Percentiles rank a stretch among this genome's conserved stretches.
phyloP scores from a whole-genome alignment of 805 yeast genomes.

The Tetrapisispora iriomotensis region DNA sequence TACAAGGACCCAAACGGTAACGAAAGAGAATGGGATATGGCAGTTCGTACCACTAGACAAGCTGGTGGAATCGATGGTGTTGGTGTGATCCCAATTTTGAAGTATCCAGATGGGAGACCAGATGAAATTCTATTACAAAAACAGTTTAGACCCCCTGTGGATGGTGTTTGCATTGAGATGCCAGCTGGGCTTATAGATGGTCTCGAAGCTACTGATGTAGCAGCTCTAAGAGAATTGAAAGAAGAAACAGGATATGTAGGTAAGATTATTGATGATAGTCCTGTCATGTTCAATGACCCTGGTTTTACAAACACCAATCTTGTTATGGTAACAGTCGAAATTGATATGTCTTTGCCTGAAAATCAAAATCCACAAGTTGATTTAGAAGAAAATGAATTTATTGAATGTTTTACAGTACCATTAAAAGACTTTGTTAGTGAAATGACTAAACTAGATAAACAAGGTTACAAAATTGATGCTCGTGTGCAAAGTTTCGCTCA shows the following conservation, averaged over 20 bases:
- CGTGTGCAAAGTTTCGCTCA: slow-evolving; percentile 79
- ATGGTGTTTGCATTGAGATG: slow-evolving; percentile 79
- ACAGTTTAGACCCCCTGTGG: slow-evolving; percentile 90
- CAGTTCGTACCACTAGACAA: slow-evolving; percentile 67
- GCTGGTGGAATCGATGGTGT: slow-evolving; percentile 68
- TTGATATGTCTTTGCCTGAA: slow-evolving; percentile 57
- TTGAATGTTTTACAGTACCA: slow-evolving; percentile 75
- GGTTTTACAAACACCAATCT: slow-evolving; percentile 87
- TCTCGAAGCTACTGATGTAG: slow-evolving; percentile 60
- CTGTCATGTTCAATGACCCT: slow-evolving; percentile 62
- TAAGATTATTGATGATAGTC: slow-evolving; percentile 37
- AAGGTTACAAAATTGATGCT: slow-evolving; percentile 79
- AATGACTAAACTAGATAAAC: slow-evolving; percentile 39
- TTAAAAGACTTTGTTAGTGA: slow-evolving; percentile 46
- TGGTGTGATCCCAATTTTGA: slow-evolving; percentile 70
- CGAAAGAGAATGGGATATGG: slow-evolving; percentile 82
- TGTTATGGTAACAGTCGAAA: slow-evolving; percentile 64
- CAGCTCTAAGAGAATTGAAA: slow-evolving; percentile 78
- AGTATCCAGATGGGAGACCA: slow-evolving; percentile 37
- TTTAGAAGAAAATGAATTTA: slow-evolving; percentile 85
- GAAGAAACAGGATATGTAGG: slow-evolving; percentile 95
- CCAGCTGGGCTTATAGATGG: slow-evolving; percentile 95
- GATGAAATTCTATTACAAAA: slow-evolving; percentile 59
- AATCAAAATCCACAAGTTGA: slow-evolving; percentile 63
- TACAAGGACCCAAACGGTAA: slow-evolving; percentile 67